Conservation (phyloP, 768 basidiomycete genomes). For the Tricholoma sp. region DNA sequence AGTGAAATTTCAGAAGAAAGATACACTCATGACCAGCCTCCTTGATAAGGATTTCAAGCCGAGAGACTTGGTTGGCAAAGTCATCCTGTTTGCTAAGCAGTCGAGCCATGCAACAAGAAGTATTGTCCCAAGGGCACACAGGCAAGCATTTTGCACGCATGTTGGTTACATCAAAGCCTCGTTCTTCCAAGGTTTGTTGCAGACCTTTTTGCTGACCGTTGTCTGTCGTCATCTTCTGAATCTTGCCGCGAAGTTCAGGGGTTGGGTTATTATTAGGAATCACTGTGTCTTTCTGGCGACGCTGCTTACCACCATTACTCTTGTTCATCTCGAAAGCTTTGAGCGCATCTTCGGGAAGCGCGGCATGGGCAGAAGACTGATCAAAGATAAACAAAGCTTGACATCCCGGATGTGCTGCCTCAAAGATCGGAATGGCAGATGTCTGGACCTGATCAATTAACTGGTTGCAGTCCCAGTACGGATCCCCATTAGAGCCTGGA, state of each 20-base stretch:
- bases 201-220: slow-evolving; percentile 1
- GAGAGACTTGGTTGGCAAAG: no score
- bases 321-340: slow-evolving; percentile 20
- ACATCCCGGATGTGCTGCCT: slow-evolving; percentile 19
- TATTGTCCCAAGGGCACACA: neutral
- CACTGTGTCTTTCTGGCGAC: slow-evolving; percentile 12
- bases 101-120: neutral
- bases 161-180: neutral
- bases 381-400: no score
- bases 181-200: slow-evolving; percentile 1
- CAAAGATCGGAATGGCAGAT: slow-evolving; percentile 23
- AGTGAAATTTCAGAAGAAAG: no score
- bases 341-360: slow-evolving; percentile 19
- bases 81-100: no score
- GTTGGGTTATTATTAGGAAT: slow-evolving; percentile 14
- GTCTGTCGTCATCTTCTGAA: slow-evolving; percentile 2
- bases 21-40: neutral
- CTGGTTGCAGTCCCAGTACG: slow-evolving; percentile 29
- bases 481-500: slow-evolving; percentile 23
- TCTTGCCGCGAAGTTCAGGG: neutral
- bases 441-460: slow-evolving; percentile 22
- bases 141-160: slow-evolving; percentile 3
- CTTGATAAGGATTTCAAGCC: no score
- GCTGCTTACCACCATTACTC: slow-evolving; percentile 18
- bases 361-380: slow-evolving; percentile 19